Conservation (phyloP, 352 stramenopile genomes). For the Aphanomyces cochlioides region DNA sequence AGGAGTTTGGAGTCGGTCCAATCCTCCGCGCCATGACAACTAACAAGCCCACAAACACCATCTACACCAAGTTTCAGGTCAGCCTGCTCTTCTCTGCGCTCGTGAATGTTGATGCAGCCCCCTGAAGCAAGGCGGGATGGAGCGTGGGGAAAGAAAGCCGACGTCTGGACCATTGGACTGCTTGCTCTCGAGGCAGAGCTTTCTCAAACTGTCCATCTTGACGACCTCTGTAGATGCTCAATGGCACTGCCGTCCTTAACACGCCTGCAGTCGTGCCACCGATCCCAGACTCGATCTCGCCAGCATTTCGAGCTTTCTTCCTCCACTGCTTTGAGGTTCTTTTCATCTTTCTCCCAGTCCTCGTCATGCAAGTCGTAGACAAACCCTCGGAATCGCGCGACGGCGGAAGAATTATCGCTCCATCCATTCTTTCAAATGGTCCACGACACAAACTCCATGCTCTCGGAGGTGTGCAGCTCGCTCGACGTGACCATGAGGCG, state of each 20-base stretch:
- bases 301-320: constrained; percentile 43
- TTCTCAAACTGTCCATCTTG: constrained; percentile 23
- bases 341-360: background rate
- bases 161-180: constrained; percentile 58
- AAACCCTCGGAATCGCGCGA: constrained; percentile 42
- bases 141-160: constrained; percentile 37
- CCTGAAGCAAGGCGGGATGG: constrained; percentile 20
- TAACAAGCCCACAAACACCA: background rate
- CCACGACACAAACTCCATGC: constrained; percentile 48
- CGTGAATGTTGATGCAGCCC: constrained; percentile 35
- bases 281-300: constrained; percentile 47
- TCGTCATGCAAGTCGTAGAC: background rate
- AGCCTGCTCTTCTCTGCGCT: constrained; percentile 31
- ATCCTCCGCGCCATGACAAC: constrained; percentile 10
- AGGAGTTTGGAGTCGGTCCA: constrained; percentile 43
- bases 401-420: constrained; percentile 35
- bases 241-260: constrained; percentile 20
- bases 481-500: constrained; percentile 56
- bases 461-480: constrained; percentile 54
- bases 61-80: constrained; percentile 36
- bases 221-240: constrained; percentile 5
- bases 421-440: constrained; percentile 53
- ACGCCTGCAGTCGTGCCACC: constrained; percentile 26
- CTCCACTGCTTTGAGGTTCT: constrained; percentile 44
- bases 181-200: constrained; percentile 51